phyloP scores from a whole-genome alignment of 2,329 filamentous ascomycete genomes.

The Cercospora beticola region DNA sequence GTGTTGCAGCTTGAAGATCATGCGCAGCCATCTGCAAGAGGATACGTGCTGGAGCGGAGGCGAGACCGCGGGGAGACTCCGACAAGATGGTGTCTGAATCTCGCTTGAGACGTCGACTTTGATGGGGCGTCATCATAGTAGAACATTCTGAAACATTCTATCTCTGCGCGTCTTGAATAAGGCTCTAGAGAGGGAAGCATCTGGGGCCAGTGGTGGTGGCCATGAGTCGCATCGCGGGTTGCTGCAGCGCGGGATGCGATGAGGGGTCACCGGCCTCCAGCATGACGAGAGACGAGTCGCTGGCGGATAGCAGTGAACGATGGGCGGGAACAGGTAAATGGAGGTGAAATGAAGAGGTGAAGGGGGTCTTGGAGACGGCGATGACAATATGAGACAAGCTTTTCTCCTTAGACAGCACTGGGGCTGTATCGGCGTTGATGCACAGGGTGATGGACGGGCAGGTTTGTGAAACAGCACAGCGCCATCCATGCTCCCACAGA shows the following conservation, averaged over 20 bases:
- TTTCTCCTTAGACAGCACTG: not conserved
- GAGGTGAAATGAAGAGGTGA: not conserved
- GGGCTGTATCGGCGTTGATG: not conserved
- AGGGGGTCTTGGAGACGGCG: not conserved
- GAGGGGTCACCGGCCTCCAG: not conserved
- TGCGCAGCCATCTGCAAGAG: not conserved
- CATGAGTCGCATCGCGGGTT: not conserved
- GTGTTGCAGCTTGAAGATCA: not conserved
- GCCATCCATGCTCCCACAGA: not conserved
- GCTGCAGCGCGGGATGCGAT: not conserved
- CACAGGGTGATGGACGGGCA: not conserved
- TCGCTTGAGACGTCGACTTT: not conserved
- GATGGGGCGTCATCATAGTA: not conserved
- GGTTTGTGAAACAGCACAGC: not conserved
- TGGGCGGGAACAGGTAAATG: not conserved
- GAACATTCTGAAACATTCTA: conserved; percentile 8
- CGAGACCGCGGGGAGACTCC: not conserved
- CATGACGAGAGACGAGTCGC: not conserved
- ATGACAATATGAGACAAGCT: not conserved
- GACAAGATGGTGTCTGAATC: not conserved
- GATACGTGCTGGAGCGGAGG: not conserved
- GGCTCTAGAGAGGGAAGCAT: not conserved
- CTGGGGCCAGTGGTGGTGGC: not conserved
- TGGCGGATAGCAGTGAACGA: not conserved
- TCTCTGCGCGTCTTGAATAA: not conserved